Evolutionary conservation across 1,284 basidiomycete genomes (phyloP), one percentile per base, ranked within the genome.

Genomic region (Flammula alnicola): DNA sequence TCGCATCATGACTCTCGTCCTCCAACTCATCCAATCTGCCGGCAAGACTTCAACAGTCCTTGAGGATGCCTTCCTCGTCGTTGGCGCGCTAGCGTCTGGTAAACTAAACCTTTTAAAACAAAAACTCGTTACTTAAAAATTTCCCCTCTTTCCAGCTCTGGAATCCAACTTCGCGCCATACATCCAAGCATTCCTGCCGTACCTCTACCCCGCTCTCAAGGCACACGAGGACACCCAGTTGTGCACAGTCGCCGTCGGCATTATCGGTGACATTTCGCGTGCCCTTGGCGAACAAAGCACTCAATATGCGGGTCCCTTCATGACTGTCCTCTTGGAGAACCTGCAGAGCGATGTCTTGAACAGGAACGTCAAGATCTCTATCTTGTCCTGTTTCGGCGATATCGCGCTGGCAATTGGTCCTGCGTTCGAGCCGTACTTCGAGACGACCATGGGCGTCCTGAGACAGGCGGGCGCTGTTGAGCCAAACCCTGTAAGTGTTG

Each of bases 361-460:
- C 67, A 84, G 96, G 47, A 92, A 91, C 58, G 97, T 98, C 65
- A 99, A 99, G 80, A 96, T 98, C 35, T 88, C 91, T 11, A 94
- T 98, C 60, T 75, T 99, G 53, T 88, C 91, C 11, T 95, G 93
- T 71, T 99, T 99, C 64, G 97, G 97, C 29, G 96, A 99, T 67
- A 91, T 99, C 57, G 96, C 95, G 6, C 79, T 99, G 17, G 95
- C 97, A 1, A 89, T 98, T 55, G 94, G 93, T 1, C 74, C 83
- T 7, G 77, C 77, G 9, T 99, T 98, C 67, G 90, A 92, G 63
- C 94, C 94, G 1, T 99, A 91, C 71, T 77, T 98, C 41, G 84
- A 87, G 52, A 92, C 91, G 7, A 93, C 93, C 4, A 95, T 98
- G 92, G 81, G 76, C 39, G 95, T 99, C 20, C 75, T 99, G 44